phyloP scores from a whole-genome alignment of 129 eudicot genomes.

The Centaurea solstitialis region DNA sequence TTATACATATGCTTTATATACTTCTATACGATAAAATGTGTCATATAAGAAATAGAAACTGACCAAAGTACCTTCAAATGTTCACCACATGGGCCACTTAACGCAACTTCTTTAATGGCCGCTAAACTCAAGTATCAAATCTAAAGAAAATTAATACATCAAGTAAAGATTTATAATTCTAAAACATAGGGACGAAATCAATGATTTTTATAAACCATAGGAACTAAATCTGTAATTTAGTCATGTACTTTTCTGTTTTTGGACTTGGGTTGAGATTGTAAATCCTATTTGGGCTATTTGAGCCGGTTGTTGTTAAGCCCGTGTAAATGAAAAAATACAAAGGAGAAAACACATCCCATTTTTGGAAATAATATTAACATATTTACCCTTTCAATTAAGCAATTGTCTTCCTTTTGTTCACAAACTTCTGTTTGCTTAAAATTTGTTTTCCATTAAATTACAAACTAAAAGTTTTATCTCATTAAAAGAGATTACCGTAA shows the following conservation, averaged over 20 bases:
- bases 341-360: not conserved
- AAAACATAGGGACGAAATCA: too few species aligned
- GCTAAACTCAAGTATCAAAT: not conserved
- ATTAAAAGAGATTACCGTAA: too few species aligned
- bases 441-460: too few species aligned
- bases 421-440: not conserved
- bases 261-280: not conserved
- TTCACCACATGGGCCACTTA: not conserved
- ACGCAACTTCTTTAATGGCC: not conserved
- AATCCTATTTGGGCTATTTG: not conserved
- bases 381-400: not conserved
- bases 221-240: not conserved
- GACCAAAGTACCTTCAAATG: not conserved
- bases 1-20: too few species aligned
- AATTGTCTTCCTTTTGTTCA: not conserved
- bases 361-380: not conserved
- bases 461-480: too few species aligned
- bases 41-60: too few species aligned
- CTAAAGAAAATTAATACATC: too few species aligned
- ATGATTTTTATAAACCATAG: not conserved
- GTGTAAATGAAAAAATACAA: not conserved
- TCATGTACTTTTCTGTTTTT: not conserved
- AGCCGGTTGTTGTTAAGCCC: not conserved
- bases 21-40: too few species aligned
- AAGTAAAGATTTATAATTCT: too few species aligned